These are phyloP conservation scores for Lachnellula hyalina DNA, from an alignment of 2,329 filamentous ascomycete species.

Conservation along the genomic window DNA sequence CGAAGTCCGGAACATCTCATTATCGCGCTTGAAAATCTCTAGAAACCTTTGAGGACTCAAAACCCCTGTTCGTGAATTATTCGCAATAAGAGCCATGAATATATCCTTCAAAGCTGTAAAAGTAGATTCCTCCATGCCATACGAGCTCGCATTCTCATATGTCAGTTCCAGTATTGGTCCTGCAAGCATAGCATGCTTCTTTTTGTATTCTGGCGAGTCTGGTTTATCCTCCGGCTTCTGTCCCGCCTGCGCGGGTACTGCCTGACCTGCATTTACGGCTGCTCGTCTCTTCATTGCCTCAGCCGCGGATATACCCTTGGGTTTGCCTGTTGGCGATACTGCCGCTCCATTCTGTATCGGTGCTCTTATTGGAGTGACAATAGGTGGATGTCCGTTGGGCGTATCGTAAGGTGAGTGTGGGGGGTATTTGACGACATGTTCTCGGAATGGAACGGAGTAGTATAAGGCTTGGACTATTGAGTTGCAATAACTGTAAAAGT, in stretches of 20 bases:
- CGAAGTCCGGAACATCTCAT: conserved; percentile 93
- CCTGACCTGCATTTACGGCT: conserved; percentile 48
- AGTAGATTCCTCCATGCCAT: conserved; percentile 90
- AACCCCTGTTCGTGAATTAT: conserved; percentile 77
- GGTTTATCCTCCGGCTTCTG: conserved; percentile 80
- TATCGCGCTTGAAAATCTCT: conserved; percentile 87
- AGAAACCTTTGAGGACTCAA: conserved; percentile 89
- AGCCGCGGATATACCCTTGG: conserved; percentile 48
- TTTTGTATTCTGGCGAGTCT: conserved; percentile 95
- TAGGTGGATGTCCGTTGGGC: conserved; percentile 54
- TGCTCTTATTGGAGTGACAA: conserved; percentile 53
- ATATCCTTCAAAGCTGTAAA: conserved; percentile 96
- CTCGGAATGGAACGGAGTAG: conserved; percentile 89
- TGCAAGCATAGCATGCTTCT: conserved; percentile 85
- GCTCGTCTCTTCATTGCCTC: conserved; percentile 54
- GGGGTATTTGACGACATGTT: conserved; percentile 90
- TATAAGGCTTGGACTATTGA: conserved; percentile 97
- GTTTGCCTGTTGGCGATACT: conserved; percentile 41
- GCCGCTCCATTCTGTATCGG: conserved; percentile 41
- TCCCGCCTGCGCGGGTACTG: conserved; percentile 45
- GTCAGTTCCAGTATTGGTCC: conserved; percentile 83
- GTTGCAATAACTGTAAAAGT: conserved; percentile 77
- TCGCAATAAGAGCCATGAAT: conserved; percentile 82
- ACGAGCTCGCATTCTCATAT: conserved; percentile 71
- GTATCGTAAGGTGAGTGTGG: conserved; percentile 63